A percentile compares a stretch with the other conserved stretches of the same genome.
These are phyloP conservation scores for Penicillium sp. DNA, from an alignment of 2,329 filamentous ascomycete genomes.

Conservation along the genomic window DNA sequence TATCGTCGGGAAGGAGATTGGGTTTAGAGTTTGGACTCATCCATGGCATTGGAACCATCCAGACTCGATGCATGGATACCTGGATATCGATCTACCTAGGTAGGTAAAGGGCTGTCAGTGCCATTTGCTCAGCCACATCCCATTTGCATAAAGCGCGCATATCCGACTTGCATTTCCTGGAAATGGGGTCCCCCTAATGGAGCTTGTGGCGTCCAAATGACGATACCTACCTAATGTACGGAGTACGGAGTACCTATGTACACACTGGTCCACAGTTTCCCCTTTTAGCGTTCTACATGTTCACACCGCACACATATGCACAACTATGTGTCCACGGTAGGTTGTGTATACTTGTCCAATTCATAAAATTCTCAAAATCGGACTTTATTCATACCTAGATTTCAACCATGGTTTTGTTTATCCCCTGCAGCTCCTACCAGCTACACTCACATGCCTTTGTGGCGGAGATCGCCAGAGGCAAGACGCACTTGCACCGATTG, in stretches of 20 bases:
- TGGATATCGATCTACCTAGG: neutral
- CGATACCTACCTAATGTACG: too few species aligned
- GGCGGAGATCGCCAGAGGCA: constrained; percentile 1
- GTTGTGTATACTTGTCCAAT: neutral
- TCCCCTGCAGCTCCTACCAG: neutral
- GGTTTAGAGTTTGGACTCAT: neutral
- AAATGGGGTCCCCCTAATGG: constrained; percentile 19
- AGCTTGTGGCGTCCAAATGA: constrained; percentile 11
- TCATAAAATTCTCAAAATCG: neutral
- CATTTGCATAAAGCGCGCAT: constrained; percentile 14
- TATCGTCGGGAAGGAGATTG: neutral
- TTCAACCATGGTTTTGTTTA: neutral
- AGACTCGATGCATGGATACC: neutral
- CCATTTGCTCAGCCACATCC: constrained; percentile 1
- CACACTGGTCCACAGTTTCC: constrained; percentile 11
- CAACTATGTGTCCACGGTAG: neutral
- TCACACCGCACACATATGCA: neutral
- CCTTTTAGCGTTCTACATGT: constrained; percentile 18
- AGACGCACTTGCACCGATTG: neutral
- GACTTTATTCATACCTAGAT: neutral
- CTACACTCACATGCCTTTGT: neutral
- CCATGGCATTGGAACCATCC: neutral
- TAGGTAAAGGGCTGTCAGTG: neutral
- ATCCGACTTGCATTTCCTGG: constrained; percentile 29
- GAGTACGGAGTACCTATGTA: too few species aligned